These are phyloP conservation scores for Afroboletus lepidellus DNA, from an alignment of 1,284 basidiomycete species.

Conservation along the genomic window DNA sequence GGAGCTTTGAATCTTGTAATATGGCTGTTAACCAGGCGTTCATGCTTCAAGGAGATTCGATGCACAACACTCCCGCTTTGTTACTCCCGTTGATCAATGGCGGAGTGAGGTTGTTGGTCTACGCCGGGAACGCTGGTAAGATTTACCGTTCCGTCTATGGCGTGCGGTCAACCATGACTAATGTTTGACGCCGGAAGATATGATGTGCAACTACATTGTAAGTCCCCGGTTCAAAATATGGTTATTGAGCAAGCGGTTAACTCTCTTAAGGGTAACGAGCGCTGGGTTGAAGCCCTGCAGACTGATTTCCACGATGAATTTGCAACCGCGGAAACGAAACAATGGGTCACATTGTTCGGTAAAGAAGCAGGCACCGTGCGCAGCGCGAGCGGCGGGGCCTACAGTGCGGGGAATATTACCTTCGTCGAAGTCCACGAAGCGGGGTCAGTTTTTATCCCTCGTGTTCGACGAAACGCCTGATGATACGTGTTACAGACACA, in stretches of 20 bases:
- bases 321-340: constrained; percentile 45
- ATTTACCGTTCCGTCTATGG: background rate
- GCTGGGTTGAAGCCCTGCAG: constrained; percentile 65
- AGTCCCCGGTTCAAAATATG: constrained; percentile 23
- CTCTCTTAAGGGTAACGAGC: constrained; percentile 60
- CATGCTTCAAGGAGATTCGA: constrained; percentile 62
- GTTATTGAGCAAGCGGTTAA: constrained; percentile 22
- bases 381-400: constrained; percentile 58
- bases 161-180: background rate
- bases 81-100: constrained; percentile 64
- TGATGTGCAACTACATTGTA: constrained; percentile 79
- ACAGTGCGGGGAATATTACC: constrained; percentile 71
- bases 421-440: constrained; percentile 73
- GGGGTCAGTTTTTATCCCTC: constrained; percentile 48
- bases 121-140: constrained; percentile 66
- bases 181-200: constrained; percentile 45
- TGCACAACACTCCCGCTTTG: constrained; percentile 67
- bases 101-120: constrained; percentile 70
- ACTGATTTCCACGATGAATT: constrained; percentile 67
- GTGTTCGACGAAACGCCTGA: background rate
- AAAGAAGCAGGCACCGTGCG: constrained; percentile 56
- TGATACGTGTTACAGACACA: constrained; percentile 53
- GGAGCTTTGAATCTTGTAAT: constrained; percentile 49
- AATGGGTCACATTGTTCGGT: constrained; percentile 55
- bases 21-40: constrained; percentile 56